Evolutionary conservation across 2,329 filamentous ascomycete genomes (phyloP), one percentile per base, ranked within the genome.

Genomic region (Rutstroemia sp.): DNA sequence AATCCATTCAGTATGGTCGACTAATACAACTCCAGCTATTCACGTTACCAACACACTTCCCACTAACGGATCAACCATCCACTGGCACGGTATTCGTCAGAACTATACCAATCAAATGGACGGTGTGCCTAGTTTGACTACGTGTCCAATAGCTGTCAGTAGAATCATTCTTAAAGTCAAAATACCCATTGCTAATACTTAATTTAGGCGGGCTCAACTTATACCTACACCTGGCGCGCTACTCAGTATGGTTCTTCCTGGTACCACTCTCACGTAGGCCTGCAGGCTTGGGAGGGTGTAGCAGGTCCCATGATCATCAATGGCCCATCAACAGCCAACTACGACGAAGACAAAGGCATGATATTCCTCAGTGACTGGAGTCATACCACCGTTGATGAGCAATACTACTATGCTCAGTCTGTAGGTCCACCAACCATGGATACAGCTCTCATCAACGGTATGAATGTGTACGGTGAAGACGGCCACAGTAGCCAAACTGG

Each of bases 261-360:
- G 79, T 84, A 83, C 55, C 82, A 86, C 67, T 80, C 77, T 2
- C 82, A 86, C 63, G 79, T 79, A 61, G 71, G 70, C 8, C 62
- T 70, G 16, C 73, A 76, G 61, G 73, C 74, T 47, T 76, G 71
- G 68, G 75, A 85, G 46, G 84, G 83, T 1, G 70, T 85, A 0
- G 73, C 79, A 37, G 84, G 83, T 0, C 75, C 75, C 2, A 80
- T 87, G 17, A 68, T 85, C 16, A 81, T 86, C 63, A 75, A 83
- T 51, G 82, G 82, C 0, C 83, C 82, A 1, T 75, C 80, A 0
- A 76, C 78, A 0, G 73, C 76, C 2, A 63, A 83, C 65, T 85
- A 84, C 61, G 82, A 88, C 54, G 73, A 77, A 41, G 84, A 88
- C 62, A 72, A 84, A 0, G 84, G 84, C 2, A 67, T 74, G 2